Evolutionary conservation across 1,284 basidiomycete species (phyloP), one percentile per base, ranked within the genome.

Genomic region (Ustilago bromivora): DNA sequence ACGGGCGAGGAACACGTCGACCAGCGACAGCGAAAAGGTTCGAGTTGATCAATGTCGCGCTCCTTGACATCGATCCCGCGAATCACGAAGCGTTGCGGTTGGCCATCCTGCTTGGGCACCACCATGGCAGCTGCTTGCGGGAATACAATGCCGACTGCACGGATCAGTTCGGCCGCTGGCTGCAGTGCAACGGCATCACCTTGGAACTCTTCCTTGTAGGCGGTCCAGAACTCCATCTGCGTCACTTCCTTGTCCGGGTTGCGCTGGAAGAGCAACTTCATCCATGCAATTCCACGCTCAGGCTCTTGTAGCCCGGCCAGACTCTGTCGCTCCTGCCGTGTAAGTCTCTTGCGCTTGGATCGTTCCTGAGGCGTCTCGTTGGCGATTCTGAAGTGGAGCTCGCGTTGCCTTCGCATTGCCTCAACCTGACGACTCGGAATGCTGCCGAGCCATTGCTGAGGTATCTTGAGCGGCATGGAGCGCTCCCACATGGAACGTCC

Each of bases 151-250:
- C 90, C 92, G 61, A 94, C 92, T 70, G 92, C 92, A 83, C 94
- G 94, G 83, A 96, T 96, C 53, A 95, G 92, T 53, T 95, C 94
- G 3, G 93, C 92, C 0, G 94, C 94, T 1, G 91, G 90, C 19
- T 93, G 90, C 58, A 92, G 87, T 52, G 88, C 88, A 89, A 90
- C 12, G 88, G 87, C 80, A 88, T 89, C 51, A 47, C 66, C 62
- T 15, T 55, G 35, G 52, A 87, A 87, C 60, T 87, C 84, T 68
- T 93, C 92, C 80, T 92, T 92, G 87, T 96, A 96, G 13, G 94
- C 88, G 66, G 90, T 93, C 94, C 94, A 96, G 76, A 96, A 93
- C 73, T 93, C 92, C 61, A 95, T 93, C 86, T 96, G 94, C 0
- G 94, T 94, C 54, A 95, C 88, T 81, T 94, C 93, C 9, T 91